Base-by-base conservation (phyloP, 345 rosid genomes). In the Aethionema arabicum region DNA sequence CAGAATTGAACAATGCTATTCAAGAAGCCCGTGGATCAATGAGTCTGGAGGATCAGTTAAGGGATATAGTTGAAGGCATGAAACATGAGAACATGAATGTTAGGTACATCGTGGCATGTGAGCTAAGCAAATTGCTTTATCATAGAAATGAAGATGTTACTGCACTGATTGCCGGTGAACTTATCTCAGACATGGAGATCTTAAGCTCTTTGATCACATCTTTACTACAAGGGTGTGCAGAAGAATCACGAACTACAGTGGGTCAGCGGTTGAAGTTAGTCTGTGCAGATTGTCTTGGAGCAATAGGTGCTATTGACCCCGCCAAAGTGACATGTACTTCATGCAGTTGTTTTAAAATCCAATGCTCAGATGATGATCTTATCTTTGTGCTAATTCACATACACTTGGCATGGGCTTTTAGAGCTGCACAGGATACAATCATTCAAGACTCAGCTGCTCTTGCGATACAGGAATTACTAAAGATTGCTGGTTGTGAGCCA, bases 21-120 rank as follows among this genome's bases (percentile, higher is more conserved):
- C 86, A 87, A 74, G 93, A 89, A 77, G 97, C 96, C 35, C 97
- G 93, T 29, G 97, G 98, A 59, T 66, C 74, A 66, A 77, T 89
- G 88, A 85, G 83, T 59, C 66, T 89, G 71, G 89, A 84, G 82
- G 96, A 89, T 81, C 97, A 92, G 52, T 70, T 92, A 65, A 76
- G 86, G 56, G 85, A 83, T 72, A 75, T 81, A 69, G 82, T 82
- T 71, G 80, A 76, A 68, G 91, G 98, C 76, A 67, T 92, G 79
- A 82, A 82, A 61, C 93, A 92, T 73, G 98, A 89, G 77, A 89
- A 89, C 77, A 68, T 92, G 90, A 92, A 92, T 79, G 98, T 92
- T 51, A 87, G 97, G 67, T 92, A 92, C 72, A 92, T 92, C 95
- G 95, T 81, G 50, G 98, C 78, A 11, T 87, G 93, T 76, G 97